Evolutionary conservation across 306 rosid species (phyloP).

Genomic region (Crotalaria pallida): DNA sequence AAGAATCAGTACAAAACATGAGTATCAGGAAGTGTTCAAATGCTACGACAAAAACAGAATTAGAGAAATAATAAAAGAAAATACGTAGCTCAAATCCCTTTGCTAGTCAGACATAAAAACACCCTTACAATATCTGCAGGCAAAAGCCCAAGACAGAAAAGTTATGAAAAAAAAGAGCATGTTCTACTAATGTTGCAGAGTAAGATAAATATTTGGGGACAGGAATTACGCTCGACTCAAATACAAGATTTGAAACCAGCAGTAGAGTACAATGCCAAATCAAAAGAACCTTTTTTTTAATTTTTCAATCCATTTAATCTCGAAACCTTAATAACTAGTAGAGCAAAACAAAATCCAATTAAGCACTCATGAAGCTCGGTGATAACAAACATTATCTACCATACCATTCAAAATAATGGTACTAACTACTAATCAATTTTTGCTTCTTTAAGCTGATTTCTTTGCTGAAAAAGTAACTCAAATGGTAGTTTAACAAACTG

Average conservation of each 20-base stretch:
- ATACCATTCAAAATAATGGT: constrained; percentile 5
- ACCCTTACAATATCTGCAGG: background rate
- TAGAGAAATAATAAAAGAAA: background rate
- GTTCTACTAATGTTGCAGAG: background rate
- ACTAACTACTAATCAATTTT: background rate
- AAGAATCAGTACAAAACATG: background rate
- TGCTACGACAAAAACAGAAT: background rate
- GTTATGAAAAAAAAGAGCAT: background rate
- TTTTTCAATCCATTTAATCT: background rate
- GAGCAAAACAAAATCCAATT: background rate
- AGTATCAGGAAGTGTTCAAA: background rate
- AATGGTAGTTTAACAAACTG: background rate
- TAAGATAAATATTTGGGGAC: background rate
- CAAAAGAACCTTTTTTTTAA: background rate
- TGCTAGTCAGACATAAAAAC: background rate
- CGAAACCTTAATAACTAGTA: background rate
- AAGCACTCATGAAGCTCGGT: background rate
- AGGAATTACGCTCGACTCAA: background rate
- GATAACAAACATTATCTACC: background rate
- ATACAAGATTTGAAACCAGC: background rate
- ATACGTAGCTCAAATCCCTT: background rate
- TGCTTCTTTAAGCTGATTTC: constrained; percentile 1
- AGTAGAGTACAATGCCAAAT: background rate
- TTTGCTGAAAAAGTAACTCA: background rate
- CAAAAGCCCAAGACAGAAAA: background rate